These are phyloP conservation scores for Xylaria sp. DNA, from an alignment of 2,329 filamentous ascomycete species.

Conservation along the genomic window DNA sequence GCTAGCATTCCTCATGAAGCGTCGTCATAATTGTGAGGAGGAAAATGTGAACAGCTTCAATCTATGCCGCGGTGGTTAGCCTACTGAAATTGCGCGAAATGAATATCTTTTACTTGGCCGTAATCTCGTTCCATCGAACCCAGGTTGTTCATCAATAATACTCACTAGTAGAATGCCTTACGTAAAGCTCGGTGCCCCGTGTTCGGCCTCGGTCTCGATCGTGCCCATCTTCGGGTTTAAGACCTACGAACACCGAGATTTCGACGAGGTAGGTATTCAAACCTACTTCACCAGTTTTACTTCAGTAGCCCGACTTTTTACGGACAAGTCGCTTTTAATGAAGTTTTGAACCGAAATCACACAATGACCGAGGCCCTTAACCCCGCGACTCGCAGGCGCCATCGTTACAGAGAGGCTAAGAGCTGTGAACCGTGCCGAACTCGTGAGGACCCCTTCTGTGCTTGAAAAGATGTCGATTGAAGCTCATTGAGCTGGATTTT, in stretches of 20 bases:
- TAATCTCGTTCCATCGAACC: too few species aligned
- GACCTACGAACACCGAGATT: not conserved
- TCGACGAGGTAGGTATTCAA: conserved; percentile 1
- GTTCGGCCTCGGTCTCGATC: conserved; percentile 14
- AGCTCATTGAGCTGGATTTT: not conserved
- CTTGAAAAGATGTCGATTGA: not conserved
- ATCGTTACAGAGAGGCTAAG: conserved; percentile 29
- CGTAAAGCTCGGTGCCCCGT: conserved; percentile 1
- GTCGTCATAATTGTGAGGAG: not conserved
- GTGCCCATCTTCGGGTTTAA: conserved; percentile 5
- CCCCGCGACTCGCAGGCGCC: conserved; percentile 18
- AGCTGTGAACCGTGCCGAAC: conserved; percentile 30
- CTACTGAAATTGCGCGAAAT: not conserved
- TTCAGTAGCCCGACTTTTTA: not conserved
- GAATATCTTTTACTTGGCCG: too few species aligned
- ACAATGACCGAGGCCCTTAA: conserved; percentile 28
- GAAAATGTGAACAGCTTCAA: not conserved
- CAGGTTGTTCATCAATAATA: too few species aligned
- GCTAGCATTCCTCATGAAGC: not conserved
- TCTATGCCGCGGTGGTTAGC: not conserved
- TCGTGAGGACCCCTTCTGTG: conserved; percentile 16
- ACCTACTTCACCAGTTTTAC: not conserved
- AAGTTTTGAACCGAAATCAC: not conserved
- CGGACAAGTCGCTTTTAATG: not conserved
- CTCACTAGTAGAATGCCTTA: not conserved